phyloP scores from a whole-genome alignment of 2,329 filamentous ascomycete species.

The Coniella lustricola region DNA sequence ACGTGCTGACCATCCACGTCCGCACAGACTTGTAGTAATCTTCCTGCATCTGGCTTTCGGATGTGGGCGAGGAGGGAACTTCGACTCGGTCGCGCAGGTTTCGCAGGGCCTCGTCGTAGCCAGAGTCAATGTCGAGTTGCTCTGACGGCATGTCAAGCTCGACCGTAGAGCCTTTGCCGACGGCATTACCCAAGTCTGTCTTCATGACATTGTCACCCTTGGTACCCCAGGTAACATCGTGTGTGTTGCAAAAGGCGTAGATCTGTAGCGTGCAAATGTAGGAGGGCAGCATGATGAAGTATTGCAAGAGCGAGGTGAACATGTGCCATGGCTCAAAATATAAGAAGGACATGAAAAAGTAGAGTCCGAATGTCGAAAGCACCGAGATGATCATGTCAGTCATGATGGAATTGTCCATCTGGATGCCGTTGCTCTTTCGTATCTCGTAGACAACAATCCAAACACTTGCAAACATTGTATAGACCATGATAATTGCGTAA shows the following conservation, averaged over 20 bases:
- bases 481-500: conserved; percentile 92
- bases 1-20: conserved; percentile 94
- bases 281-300: conserved; percentile 83
- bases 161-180: conserved; percentile 69
- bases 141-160: conserved; percentile 97
- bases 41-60: conserved; percentile 83
- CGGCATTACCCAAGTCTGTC: conserved; percentile 84
- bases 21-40: conserved; percentile 97
- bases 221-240: conserved; percentile 98
- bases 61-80: conserved; percentile 54
- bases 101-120: conserved; percentile 92
- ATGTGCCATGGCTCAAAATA: conserved; percentile 99
- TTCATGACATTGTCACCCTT: conserved; percentile 96
- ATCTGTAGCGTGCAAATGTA: conserved; percentile 98
- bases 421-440: conserved; percentile 42
- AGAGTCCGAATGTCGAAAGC: conserved; percentile 83
- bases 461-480: conserved; percentile 82
- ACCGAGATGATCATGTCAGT: conserved; percentile 89
- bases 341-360: conserved; percentile 92
- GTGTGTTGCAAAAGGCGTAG: conserved; percentile 98
- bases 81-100: conserved; percentile 92
- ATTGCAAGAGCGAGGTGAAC: conserved; percentile 85
- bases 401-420: conserved; percentile 80
- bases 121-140: conserved; percentile 95
- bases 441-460: conserved; percentile 88